Percentiles rank a stretch among this genome's conserved stretches.
These are phyloP conservation scores for Eucalyptus curtisii DNA, from an alignment of 345 rosid species.

Conservation along the genomic window DNA sequence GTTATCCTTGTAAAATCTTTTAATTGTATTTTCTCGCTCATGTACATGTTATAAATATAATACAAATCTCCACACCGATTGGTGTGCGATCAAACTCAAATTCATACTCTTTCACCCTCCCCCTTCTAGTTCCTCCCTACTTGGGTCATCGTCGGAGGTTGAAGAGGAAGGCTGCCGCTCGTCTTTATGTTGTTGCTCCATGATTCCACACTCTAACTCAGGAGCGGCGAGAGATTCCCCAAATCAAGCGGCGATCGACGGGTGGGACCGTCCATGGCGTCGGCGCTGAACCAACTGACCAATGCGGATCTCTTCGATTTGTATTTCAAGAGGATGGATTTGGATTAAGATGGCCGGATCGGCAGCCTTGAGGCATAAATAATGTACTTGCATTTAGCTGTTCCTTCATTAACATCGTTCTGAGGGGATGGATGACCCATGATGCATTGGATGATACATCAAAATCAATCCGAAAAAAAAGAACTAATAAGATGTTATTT, in stretches of 20 bases:
- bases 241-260: background rate
- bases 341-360: conserved; percentile 92
- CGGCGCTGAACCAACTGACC: conserved; percentile 12
- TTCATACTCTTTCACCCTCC: too few species aligned
- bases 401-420: too few species aligned
- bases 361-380: conserved; percentile 72
- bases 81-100: too few species aligned
- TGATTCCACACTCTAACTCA: background rate
- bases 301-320: conserved; percentile 74
- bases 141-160: background rate
- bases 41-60: too few species aligned
- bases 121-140: background rate
- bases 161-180: background rate
- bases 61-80: too few species aligned
- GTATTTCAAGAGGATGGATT: conserved; percentile 77
- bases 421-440: too few species aligned
- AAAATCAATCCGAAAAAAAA: too few species aligned
- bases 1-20: too few species aligned
- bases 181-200: background rate
- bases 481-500: too few species aligned
- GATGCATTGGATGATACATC: too few species aligned
- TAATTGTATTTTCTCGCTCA: too few species aligned
- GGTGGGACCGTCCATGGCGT: background rate
- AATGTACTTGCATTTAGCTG: too few species aligned
- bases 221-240: background rate